Evolutionary conservation across 1,284 basidiomycete species (phyloP).

Genomic region (Ustilago nuda): DNA sequence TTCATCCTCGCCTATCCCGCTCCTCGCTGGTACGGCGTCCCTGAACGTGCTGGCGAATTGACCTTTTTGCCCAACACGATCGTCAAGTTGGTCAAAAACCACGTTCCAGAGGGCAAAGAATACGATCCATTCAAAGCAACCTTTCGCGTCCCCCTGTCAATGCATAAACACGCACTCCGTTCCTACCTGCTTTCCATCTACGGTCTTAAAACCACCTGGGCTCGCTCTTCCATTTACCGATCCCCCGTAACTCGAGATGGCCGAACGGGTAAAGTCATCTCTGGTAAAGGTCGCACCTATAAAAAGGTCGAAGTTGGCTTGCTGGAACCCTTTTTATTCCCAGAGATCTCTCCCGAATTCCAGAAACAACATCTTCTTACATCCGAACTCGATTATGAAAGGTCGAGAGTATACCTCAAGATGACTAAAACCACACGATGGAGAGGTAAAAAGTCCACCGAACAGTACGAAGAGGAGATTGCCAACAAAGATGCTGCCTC

Average conservation of each 20-base stretch:
- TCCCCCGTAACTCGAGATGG: slow-evolving; percentile 48
- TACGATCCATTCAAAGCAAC: slow-evolving; percentile 96
- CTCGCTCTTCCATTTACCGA: slow-evolving; percentile 87
- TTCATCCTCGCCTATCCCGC: slow-evolving; percentile 39
- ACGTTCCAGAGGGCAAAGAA: slow-evolving; percentile 79
- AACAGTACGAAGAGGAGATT: slow-evolving; percentile 43
- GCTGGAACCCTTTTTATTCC: slow-evolving; percentile 68
- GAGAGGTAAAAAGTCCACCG: slow-evolving; percentile 48
- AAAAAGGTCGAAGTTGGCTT: slow-evolving; percentile 68
- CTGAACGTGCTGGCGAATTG: slow-evolving; percentile 75
- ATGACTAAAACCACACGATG: slow-evolving; percentile 61
- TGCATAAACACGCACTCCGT: slow-evolving; percentile 91
- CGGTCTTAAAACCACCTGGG: slow-evolving; percentile 83
- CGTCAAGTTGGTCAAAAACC: slow-evolving; percentile 85
- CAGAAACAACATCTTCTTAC: slow-evolving; percentile 48
- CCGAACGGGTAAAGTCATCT: slow-evolving; percentile 73
- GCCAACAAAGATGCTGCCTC: slow-evolving; percentile 16
- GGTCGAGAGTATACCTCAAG: slow-evolving; percentile 53
- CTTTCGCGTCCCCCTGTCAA: slow-evolving; percentile 82
- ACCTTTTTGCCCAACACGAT: slow-evolving; percentile 89
- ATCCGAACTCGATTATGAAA: slow-evolving; percentile 59
- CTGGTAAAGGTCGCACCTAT: slow-evolving; percentile 53
- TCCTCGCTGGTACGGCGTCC: slow-evolving; percentile 62
- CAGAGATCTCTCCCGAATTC: slow-evolving; percentile 58
- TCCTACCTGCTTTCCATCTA: slow-evolving; percentile 86